Conservation (phyloP, 106 monocot species). For the Xerophyta viscosa region DNA sequence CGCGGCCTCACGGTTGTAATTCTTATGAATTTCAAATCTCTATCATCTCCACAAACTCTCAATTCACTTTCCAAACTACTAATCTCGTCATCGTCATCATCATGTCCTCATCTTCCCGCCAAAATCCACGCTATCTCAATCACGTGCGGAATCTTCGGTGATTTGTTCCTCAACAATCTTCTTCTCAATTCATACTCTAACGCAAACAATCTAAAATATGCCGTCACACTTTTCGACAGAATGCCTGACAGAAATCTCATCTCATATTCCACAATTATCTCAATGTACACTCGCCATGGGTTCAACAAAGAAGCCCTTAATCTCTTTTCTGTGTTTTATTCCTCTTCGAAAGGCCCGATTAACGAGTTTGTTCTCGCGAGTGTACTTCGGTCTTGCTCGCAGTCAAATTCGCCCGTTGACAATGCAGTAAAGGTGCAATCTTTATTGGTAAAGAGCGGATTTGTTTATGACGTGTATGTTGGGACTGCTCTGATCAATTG, state of each 20-base stretch:
- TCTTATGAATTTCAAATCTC: no score
- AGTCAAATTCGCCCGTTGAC: conserved; percentile 8
- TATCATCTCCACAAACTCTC: no score
- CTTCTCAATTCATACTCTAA: conserved; percentile 54
- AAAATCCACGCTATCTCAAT: conserved; percentile 40
- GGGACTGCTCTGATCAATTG: conserved; percentile 45
- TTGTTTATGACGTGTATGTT: conserved; percentile 30
- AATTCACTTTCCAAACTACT: no score
- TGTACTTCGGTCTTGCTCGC: conserved; percentile 52
- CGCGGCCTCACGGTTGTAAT: no score
- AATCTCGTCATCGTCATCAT: no score
- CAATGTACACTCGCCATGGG: conserved; percentile 38
- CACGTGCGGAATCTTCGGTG: conserved; percentile 23
- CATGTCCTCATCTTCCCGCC: no score
- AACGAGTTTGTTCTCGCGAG: conserved; percentile 83
- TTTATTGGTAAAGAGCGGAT: conserved; percentile 23
- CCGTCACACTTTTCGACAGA: conserved; percentile 59
- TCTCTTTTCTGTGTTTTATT: conserved; percentile 31
- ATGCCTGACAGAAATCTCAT: conserved; percentile 57
- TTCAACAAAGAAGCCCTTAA: conserved; percentile 23
- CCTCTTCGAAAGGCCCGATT: conserved; percentile 15
- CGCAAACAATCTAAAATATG: conserved; percentile 10
- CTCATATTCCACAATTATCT: conserved; percentile 72
- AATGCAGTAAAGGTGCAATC: conserved; percentile 37
- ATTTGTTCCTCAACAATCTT: conserved; percentile 57